Evolutionary conservation across 352 stramenopile genomes (phyloP).

Genomic region (Phytophthora constricta): DNA sequence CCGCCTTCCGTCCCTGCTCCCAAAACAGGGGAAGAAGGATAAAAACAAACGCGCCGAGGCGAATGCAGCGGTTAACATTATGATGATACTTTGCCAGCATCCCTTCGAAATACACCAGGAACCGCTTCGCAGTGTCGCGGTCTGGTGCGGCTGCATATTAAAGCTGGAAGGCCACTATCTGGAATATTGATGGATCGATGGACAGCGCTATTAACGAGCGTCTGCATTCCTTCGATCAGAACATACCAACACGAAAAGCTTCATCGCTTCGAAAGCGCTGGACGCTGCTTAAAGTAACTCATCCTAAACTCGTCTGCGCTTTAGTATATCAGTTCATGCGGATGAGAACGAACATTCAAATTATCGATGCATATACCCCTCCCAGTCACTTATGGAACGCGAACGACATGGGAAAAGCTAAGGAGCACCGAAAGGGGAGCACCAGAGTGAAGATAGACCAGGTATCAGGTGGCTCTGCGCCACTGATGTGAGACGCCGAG

Average conservation of each 20-base stretch:
- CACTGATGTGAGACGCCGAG: too few species aligned
- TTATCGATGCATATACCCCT: background rate
- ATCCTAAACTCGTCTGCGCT: background rate
- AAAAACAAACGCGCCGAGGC: slow-evolving; percentile 6
- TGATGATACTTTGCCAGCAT: slow-evolving; percentile 17
- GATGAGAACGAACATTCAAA: background rate
- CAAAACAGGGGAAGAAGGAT: background rate
- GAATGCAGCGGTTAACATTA: slow-evolving; percentile 11
- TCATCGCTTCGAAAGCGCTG: slow-evolving; percentile 9
- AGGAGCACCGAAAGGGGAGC: background rate
- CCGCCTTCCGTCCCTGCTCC: background rate
- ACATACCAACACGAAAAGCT: slow-evolving; percentile 3
- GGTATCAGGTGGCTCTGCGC: too few species aligned
- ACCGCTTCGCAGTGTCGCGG: background rate
- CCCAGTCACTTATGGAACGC: background rate
- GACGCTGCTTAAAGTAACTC: background rate
- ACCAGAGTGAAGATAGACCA: background rate
- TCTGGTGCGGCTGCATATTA: background rate
- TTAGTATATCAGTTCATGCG: background rate
- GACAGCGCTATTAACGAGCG: slow-evolving; percentile 1
- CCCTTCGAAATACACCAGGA: background rate
- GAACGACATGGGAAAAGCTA: too few species aligned
- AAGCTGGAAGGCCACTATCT: background rate
- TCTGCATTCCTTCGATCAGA: slow-evolving; percentile 5
- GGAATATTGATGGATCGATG: background rate